Evolutionary conservation across 202 grass and related monocot genomes (phyloP).

Genomic region (Dendrocalamus latiflorus): DNA sequence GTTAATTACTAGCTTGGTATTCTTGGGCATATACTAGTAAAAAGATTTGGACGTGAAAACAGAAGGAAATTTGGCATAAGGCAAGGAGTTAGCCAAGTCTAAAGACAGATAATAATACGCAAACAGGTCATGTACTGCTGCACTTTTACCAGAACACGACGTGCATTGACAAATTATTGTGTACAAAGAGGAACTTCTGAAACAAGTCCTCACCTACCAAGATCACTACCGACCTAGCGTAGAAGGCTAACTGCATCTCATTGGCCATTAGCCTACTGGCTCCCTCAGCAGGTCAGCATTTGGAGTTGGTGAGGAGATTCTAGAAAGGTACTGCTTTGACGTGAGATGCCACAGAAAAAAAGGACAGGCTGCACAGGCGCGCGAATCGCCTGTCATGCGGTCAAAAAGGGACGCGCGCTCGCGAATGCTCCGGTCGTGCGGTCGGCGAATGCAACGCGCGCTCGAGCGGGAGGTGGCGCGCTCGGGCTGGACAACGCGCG

Average conservation of each 20-base stretch:
- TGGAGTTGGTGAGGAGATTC: slow-evolving; percentile 32
- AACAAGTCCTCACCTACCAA: too few relatives aligned
- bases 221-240: too few relatives aligned
- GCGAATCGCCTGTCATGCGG: too few relatives aligned
- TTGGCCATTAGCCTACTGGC: too few relatives aligned
- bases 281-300: not conserved
- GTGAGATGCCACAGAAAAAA: slow-evolving; percentile 23
- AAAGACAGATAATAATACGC: not conserved
- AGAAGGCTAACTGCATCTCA: too few relatives aligned
- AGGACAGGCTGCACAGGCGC: too few relatives aligned
- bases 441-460: too few relatives aligned
- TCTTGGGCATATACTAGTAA: not conserved
- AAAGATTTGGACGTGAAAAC: not conserved
- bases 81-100: not conserved
- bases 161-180: slow-evolving; percentile 1
- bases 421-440: too few relatives aligned
- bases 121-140: not conserved
- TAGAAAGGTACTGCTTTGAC: slow-evolving; percentile 21
- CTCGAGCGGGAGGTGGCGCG: too few relatives aligned
- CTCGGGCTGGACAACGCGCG: too few relatives aligned
- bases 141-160: not conserved
- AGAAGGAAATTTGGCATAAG: not conserved
- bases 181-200: too few relatives aligned
- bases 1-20: not conserved
- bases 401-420: too few relatives aligned